Base-by-base conservation (phyloP, 2,329 filamentous ascomycete genomes). In the Dryadomyces quercus-mongolicae region DNA sequence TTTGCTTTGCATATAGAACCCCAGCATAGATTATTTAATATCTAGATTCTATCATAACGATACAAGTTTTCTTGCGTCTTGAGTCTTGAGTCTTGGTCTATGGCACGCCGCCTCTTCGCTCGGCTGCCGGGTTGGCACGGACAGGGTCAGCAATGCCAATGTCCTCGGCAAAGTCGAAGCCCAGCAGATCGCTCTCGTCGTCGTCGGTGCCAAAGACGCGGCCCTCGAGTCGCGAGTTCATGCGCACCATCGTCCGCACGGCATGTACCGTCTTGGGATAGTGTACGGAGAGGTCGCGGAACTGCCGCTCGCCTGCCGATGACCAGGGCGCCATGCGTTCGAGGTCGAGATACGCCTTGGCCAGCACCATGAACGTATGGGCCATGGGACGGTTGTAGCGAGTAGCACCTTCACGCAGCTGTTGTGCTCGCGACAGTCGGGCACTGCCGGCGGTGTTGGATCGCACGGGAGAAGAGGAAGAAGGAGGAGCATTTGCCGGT, bases 321-420 rank as follows among this genome's bases (percentile, higher is more conserved):
- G 75, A 78, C 76, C 75, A 81, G 1, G 71, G 69, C 18, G 70
- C 68, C 61, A 72, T 65, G 59, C 69, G 68, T 54, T 75, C 71
- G 44, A 78, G 65, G 52, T 76, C 70, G 45, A 75, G 66, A 66
- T 76, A 80, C 53, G 75, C 71, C 53, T 70, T 70, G 58, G 73
- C 71, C 25, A 81, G 68, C 25, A 70, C 63, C 52, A 76, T 68
- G 10, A 82, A 65, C 4, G 78, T 75, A 47, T 71, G 68, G 2
- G 70, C 62, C 52, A 66, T 67, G 31, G 74, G 73, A 22, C 71
- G 67, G 36, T 71, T 64, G 57, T 64, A 62, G 18, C 65, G 63
- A 15, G 67, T 68, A 42, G 70, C 65, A 49, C 65, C 62, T 45
- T 68, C 66, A 25, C 71, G 71, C 49, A 68, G 58, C 51, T 72